Evolutionary conservation across 2,329 filamentous ascomycete species (phyloP), one percentile per base, ranked within the genome.

Genomic region (Lecanosticta acicola): DNA sequence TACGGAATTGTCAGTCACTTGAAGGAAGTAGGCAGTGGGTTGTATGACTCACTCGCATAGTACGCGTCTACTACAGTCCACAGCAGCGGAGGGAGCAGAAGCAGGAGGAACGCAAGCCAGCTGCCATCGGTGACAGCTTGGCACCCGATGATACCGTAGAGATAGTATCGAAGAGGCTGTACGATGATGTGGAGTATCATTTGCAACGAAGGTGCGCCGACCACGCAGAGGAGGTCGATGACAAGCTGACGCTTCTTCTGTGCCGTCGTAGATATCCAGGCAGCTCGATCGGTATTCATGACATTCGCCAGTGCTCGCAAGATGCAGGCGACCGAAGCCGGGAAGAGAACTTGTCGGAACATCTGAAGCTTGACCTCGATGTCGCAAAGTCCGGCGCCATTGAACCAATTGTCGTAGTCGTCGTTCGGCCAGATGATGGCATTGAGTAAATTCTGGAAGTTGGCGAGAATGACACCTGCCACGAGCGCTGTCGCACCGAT

Each of bases 341-440:
- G 68, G 13, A 79, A 63, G 1, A 73, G 78, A 1, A 79, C 69
- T 14, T 70, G 70, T 7, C 71, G 66, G 3, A 75, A 78, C 18
- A 77, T 68, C 48, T 76, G 71, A 26, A 85, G 57, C 50, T 81
- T 80, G 43, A 75, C 70, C 54, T 84, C 73, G 39, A 86, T 66
- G 60, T 87, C 83, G 64, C 83, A 87, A 47, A 83, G 74, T 2
- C 73, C 74, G 3, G 62, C 58, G 3, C 83, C 83, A 47, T 73
- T 63, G 73, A 74, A 86, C 74, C 77, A 80, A 4, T 66, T 61
- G 0, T 58, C 32, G 10, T 75, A 57, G 52, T 83, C 68, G 52
- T 83, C 78, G 5, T 70, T 76, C 0, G 76, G 73, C 83, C 83
- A 87, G 49, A 85, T 73, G 40, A 83, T 61, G 1, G 80, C 70